Conservation (phyloP, 495 filamentous ascomycete genomes). For the Hypoxylon intermedium region DNA sequence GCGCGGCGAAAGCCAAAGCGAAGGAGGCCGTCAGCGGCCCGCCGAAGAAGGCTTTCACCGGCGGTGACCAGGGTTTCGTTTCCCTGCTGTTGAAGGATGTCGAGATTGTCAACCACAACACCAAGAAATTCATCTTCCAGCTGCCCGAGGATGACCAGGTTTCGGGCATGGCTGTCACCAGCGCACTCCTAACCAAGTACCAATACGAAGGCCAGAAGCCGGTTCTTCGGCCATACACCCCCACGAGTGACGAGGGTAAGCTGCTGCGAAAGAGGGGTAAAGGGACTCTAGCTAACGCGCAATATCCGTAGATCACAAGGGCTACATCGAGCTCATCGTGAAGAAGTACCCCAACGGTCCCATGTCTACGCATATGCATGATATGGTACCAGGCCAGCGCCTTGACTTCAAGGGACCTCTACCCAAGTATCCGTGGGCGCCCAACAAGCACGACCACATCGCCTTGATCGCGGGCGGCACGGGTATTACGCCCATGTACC, state of each 20-base stretch:
- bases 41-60: conserved; percentile 72
- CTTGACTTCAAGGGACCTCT: conserved; percentile 94
- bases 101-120: conserved; percentile 83
- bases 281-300: conserved; percentile 23
- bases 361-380: conserved; percentile 89
- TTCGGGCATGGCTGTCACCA: conserved; percentile 80
- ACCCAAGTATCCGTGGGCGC: conserved; percentile 87
- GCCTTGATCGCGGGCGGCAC: conserved; percentile 93
- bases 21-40: conserved; percentile 50
- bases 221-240: conserved; percentile 90
- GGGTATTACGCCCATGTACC: conserved; percentile 91
- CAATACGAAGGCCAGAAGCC: conserved; percentile 82
- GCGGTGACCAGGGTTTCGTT: conserved; percentile 86
- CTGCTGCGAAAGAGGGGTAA: background rate
- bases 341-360: conserved; percentile 89
- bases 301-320: conserved; percentile 60
- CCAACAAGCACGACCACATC: conserved; percentile 96
- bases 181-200: conserved; percentile 86
- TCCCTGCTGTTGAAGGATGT: conserved; percentile 79
- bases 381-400: conserved; percentile 76
- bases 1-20: conserved; percentile 58
- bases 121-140: conserved; percentile 83
- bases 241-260: conserved; percentile 82
- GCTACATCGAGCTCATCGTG: conserved; percentile 86
- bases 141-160: conserved; percentile 84